Conservation (phyloP, 495 filamentous ascomycete species). For the Lasiosphaeria hispida region DNA sequence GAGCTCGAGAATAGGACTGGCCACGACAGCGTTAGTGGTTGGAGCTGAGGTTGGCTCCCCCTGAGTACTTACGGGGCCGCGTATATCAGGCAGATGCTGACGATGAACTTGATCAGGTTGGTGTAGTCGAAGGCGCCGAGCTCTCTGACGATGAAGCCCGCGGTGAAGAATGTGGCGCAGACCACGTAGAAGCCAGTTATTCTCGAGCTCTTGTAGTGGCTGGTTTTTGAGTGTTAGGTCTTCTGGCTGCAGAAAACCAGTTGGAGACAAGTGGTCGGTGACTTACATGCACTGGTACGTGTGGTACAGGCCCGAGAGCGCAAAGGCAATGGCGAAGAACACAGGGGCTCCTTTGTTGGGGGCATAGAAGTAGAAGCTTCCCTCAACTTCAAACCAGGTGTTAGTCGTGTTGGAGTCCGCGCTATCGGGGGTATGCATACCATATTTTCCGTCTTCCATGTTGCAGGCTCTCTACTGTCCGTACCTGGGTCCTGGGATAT, state of each 20-base stretch:
- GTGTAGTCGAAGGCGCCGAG: slow-evolving; percentile 58
- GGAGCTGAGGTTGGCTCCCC: background rate
- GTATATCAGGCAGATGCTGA: slow-evolving; percentile 59
- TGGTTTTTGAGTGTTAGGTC: slow-evolving; percentile 36
- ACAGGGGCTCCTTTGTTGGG: slow-evolving; percentile 72
- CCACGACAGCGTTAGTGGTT: slow-evolving; percentile 6
- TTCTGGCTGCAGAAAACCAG: too few species aligned
- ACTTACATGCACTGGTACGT: slow-evolving; percentile 62
- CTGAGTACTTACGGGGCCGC: slow-evolving; percentile 57
- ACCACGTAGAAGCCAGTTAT: slow-evolving; percentile 39
- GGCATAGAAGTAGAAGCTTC: slow-evolving; percentile 67
- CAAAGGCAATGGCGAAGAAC: slow-evolving; percentile 64
- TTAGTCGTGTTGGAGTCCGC: background rate
- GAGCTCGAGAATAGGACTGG: slow-evolving; percentile 67
- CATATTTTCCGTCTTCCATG: slow-evolving; percentile 15
- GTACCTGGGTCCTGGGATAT: background rate
- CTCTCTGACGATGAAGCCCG: slow-evolving; percentile 58
- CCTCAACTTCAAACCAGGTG: slow-evolving; percentile 32
- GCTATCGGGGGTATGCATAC: background rate
- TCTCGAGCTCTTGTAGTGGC: slow-evolving; percentile 50
- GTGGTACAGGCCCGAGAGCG: slow-evolving; percentile 56
- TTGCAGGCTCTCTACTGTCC: background rate
- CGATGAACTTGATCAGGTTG: slow-evolving; percentile 57
- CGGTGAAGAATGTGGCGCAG: slow-evolving; percentile 46
- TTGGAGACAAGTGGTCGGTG: background rate